These are phyloP conservation scores for Tetrapisispora namnaoensis DNA, from an alignment of 805 yeast species.

Conservation along the genomic window DNA sequence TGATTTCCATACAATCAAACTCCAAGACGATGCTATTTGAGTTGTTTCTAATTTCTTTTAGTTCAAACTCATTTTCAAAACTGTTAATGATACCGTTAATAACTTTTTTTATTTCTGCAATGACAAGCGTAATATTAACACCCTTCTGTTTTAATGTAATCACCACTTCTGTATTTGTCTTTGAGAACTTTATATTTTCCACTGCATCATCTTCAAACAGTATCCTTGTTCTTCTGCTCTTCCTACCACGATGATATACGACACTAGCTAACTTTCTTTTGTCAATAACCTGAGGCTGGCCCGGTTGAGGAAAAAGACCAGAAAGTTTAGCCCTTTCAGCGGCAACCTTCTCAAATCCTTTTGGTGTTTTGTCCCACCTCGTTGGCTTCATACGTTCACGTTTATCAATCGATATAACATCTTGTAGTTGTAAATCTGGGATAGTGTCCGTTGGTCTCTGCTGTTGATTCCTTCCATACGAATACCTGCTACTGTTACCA, in stretches of 20 bases:
- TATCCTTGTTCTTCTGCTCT: conserved; percentile 24
- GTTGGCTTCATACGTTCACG: conserved; percentile 40
- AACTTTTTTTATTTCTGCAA: background rate
- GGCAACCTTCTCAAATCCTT: conserved; percentile 62
- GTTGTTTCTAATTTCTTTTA: background rate
- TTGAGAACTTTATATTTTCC: conserved; percentile 11
- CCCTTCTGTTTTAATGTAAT: background rate
- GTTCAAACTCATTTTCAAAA: background rate
- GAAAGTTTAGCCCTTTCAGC: conserved; percentile 71
- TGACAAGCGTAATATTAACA: background rate
- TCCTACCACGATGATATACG: conserved; percentile 9
- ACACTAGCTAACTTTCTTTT: conserved; percentile 27
- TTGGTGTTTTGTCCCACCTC: conserved; percentile 64
- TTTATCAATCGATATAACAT: conserved; percentile 40
- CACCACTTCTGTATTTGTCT: conserved; percentile 1
- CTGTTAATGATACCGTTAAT: background rate
- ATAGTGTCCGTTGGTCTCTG: background rate
- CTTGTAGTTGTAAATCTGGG: conserved; percentile 24
- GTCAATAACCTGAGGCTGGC: conserved; percentile 33
- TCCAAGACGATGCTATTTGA: conserved; percentile 8
- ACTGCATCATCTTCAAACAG: conserved; percentile 27
- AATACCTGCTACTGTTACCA: background rate
- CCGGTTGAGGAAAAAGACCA: conserved; percentile 72
- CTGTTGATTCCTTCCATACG: background rate
- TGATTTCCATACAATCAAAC: conserved; percentile 11